Base-by-base conservation (phyloP, 768 basidiomycete genomes). In the Sarcodon aspratus region DNA sequence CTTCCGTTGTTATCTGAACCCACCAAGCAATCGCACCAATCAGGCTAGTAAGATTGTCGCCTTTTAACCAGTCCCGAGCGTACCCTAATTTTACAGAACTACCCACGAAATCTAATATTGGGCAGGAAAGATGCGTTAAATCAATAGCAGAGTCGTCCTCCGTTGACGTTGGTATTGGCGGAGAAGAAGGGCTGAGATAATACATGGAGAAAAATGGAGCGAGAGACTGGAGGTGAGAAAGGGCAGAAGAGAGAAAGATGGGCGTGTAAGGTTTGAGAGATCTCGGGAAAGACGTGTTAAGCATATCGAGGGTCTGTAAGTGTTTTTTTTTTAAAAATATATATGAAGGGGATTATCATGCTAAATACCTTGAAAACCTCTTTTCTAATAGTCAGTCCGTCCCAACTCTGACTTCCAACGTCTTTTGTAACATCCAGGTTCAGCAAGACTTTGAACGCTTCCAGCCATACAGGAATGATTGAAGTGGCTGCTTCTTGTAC, bases 381-480 rank as follows among this genome's bases (percentile, higher is more conserved):
- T 37, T 84, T 79, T 45, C 85, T 74, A 47, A 97, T 71, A 6
- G 81, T 70, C 8, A 99, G 64, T 6, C 76, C 78, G 62, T 95
- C 90, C 93, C 94, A 97, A 46, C 78, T 76, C 17, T 70, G 61
- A 6, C 69, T 67, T 44, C 71, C 71, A 3, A 85, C 69, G 58
- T 94, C 92, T 47, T 67, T 64, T 17, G 70, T 65, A 0, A 84
- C 76, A 59, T 89, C 80, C 17, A 77, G 63, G 46, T 67, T 71
- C 18, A 97, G 69, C 11, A 97, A 70, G 12, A 80, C 78, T 53
- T 79, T 80, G 71, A 97, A 92, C 0, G 89, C 88, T 35, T 85
- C 83, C n/a, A 97, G 66, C 96, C 96, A 99, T 12, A 81, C 72
- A 1, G 94, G 90, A 6, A 95, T 76, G 37, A 97, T 80, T 40